These are phyloP conservation scores for Lecanoromycetidae sp. DNA, from an alignment of 2,329 filamentous ascomycete species.

Conservation along the genomic window DNA sequence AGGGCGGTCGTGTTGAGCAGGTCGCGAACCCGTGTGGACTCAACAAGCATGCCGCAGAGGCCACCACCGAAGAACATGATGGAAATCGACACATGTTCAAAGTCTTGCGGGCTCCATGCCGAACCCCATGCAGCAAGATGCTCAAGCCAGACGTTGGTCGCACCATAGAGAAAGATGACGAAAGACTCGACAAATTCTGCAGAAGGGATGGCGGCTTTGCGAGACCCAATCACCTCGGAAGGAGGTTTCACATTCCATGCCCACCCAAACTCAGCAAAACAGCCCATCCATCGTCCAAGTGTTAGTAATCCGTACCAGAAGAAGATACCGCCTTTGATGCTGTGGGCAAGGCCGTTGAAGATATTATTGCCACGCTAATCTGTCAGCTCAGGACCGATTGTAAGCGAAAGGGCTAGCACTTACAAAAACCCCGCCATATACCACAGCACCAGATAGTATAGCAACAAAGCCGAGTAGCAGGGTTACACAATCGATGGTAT, in stretches of 20 bases:
- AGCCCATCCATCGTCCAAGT: slow-evolving; percentile 78
- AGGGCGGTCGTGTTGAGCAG: slow-evolving; percentile 40
- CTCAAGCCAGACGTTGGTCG: slow-evolving; percentile 84
- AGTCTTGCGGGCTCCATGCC: slow-evolving; percentile 63
- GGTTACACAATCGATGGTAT: slow-evolving; percentile 62
- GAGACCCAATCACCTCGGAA: slow-evolving; percentile 44
- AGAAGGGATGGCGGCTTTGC: slow-evolving; percentile 52
- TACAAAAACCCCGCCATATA: slow-evolving; percentile 76
- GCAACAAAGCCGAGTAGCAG: slow-evolving; percentile 66
- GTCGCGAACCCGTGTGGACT: slow-evolving; percentile 57
- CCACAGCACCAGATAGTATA: slow-evolving; percentile 58
- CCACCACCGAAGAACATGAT: slow-evolving; percentile 90
- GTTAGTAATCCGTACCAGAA: slow-evolving; percentile 85
- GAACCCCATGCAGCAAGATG: slow-evolving; percentile 63
- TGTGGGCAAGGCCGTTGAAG: slow-evolving; percentile 82
- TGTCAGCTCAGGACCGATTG: slow-evolving; percentile 1
- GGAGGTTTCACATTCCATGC: slow-evolving; percentile 79
- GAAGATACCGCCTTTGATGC: slow-evolving; percentile 89
- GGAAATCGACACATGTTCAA: slow-evolving; percentile 88
- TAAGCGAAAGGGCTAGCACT: slow-evolving; percentile 29
- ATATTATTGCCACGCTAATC: slow-evolving; percentile 40
- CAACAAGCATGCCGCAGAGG: slow-evolving; percentile 73
- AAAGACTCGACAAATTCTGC: slow-evolving; percentile 84
- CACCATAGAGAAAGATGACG: slow-evolving; percentile 80
- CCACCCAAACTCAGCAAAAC: slow-evolving; percentile 85